Percentiles rank a stretch among this genome's conserved stretches.
Evolutionary conservation across 306 rosid species (phyloP).

Genomic region (Medicago lupulina): DNA sequence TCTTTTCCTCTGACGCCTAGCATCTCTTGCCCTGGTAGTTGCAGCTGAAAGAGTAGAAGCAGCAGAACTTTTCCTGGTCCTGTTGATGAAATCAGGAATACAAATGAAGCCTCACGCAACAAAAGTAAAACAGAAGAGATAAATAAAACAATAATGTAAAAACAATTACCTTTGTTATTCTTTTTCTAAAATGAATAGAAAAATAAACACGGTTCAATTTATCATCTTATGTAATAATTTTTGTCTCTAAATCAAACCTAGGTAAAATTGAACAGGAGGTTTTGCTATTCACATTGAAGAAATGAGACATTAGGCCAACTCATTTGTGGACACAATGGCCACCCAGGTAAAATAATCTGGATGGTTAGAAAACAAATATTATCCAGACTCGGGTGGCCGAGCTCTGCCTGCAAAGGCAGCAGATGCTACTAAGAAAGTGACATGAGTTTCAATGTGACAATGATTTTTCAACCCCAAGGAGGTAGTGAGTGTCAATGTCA

Average conservation of each 20-base stretch:
- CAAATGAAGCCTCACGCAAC: conserved; percentile 21
- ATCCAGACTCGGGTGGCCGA: background rate
- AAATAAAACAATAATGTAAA: conserved; percentile 15
- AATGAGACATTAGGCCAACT: conserved; percentile 15
- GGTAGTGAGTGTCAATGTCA: background rate
- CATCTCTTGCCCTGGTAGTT: conserved; percentile 83
- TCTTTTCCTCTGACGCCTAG: conserved; percentile 84
- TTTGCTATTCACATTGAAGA: conserved; percentile 23
- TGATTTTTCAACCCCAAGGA: conserved; percentile 1
- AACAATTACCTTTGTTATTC: background rate
- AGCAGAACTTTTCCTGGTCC: conserved; percentile 74
- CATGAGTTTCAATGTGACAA: conserved; percentile 17
- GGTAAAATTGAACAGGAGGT: background rate
- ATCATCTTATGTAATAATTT: background rate
- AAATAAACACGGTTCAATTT: conserved; percentile 27
- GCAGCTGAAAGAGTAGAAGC: conserved; percentile 69
- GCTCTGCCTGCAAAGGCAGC: background rate
- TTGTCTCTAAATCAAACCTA: conserved; percentile 11
- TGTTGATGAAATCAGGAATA: conserved; percentile 53
- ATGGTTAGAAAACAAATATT: background rate
- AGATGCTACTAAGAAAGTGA: background rate
- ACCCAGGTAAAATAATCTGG: conserved; percentile 5
- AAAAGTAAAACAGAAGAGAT: conserved; percentile 13
- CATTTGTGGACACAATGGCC: background rate
- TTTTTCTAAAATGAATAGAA: background rate